Evolutionary conservation across 2,329 filamentous ascomycete species (phyloP), one percentile per base, ranked within the genome.

Genomic region (Cladosporium sp.): DNA sequence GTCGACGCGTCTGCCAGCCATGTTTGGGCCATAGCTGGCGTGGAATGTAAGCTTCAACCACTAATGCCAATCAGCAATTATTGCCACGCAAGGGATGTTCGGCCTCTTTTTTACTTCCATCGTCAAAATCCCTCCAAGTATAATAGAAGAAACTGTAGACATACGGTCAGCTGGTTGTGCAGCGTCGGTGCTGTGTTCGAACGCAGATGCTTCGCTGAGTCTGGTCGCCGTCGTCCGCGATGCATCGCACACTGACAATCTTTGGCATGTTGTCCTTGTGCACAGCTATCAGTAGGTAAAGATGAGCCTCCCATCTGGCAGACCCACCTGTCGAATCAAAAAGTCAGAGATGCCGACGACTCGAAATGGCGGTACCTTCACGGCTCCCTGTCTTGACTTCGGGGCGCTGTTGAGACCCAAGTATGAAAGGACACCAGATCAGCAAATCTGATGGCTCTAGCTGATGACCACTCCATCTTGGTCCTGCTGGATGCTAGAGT

Each of bases 31-130:
- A 41, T 21, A 63, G 32, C 49, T 54, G 47, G 49, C 15, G 32
- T 63, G 60, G 60, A 63, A 63, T 63, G 60, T 63, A 38, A 58
- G 34, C 34, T n/a, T 26, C n/a, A 58, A 41, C 41, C 41, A 47
- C 41, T 8, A 47, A 21, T 4, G n/a, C 41, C 41, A 47, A 21
- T 47, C 41, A 47, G 8, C n/a, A 47, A 47, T 47, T 21, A 47
- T 47, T 18, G n/a, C n/a, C 4, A 47, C 18, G 55, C 55, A 58
- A 58, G 55, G 55, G 55, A 4, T 47, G n/a, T 47, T 10, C 14
- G 30, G 30, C 30, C 6, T 6, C 4, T n/a, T 44, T 44, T 12
- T 47, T 24, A 11, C n/a, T 47, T 47, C 10, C 41, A 47, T 11
- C 41, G 10, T 24, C n/a, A 47, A 12, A 21, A 18, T 11, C 21